Evolutionary conservation across 177 flowering plant genomes (phyloP).

Genomic region (Telopea speciosissima): DNA sequence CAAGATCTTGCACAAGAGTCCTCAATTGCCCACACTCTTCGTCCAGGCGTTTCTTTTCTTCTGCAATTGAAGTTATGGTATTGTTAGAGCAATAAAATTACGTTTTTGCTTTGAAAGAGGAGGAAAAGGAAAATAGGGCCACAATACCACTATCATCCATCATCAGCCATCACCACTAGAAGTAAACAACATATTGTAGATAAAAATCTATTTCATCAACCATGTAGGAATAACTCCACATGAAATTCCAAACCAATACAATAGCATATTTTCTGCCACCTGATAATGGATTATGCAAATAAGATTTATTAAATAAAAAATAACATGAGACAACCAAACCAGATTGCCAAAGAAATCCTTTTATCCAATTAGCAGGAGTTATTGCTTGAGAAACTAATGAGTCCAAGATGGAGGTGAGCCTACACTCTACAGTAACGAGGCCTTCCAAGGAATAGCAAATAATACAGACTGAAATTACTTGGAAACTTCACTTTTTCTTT

Average conservation of each 20-base stretch:
- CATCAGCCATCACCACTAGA: not conserved
- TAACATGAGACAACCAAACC: not conserved
- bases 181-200: not conserved
- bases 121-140: not conserved
- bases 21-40: conserved; percentile 58
- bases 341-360: not conserved
- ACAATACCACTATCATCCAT: conserved; percentile 2
- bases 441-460: no score
- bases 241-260: not conserved
- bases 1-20: conserved; percentile 66
- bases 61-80: conserved; percentile 32
- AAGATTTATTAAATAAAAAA: no score
- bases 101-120: not conserved
- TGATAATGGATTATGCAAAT: not conserved
- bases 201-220: not conserved
- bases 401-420: no score
- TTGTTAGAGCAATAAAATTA: not conserved
- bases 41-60: conserved; percentile 47
- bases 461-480: no score
- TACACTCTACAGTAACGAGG: no score
- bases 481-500: no score
- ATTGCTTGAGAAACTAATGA: not conserved
- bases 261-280: not conserved
- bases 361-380: not conserved
- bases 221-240: not conserved